A percentile compares a stretch with the other conserved stretches of the same genome.
Evolutionary conservation across 2,329 filamentous ascomycete genomes (phyloP).

Genomic region (Aureobasidium leucospermi): DNA sequence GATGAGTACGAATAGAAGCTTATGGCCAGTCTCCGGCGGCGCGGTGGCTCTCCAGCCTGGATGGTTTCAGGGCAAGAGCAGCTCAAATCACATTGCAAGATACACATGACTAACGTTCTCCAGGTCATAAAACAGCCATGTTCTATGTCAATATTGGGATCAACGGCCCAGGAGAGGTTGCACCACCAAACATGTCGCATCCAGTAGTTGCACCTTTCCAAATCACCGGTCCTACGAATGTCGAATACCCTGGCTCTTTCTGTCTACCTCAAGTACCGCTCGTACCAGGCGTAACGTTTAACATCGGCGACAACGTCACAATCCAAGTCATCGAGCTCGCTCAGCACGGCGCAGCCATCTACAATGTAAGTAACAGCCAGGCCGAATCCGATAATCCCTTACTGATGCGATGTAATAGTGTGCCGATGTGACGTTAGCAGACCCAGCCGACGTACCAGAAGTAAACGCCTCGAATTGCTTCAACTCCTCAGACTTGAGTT

Average conservation of each 20-base stretch:
- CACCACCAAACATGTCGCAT: constrained; percentile 81
- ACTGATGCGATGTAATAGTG: constrained; percentile 52
- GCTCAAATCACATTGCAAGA: not conserved
- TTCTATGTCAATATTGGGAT: constrained; percentile 90
- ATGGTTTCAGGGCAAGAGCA: constrained; percentile 65
- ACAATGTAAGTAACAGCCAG: constrained; percentile 52
- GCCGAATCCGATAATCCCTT: too few species aligned
- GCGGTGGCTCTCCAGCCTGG: constrained; percentile 87
- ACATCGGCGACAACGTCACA: constrained; percentile 79
- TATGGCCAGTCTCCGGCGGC: constrained; percentile 82
- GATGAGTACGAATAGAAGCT: constrained; percentile 67
- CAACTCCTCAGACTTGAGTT: constrained; percentile 71
- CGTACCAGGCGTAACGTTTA: constrained; percentile 62
- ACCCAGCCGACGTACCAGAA: constrained; percentile 64
- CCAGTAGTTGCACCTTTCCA: constrained; percentile 75
- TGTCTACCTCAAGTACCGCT: constrained; percentile 86
- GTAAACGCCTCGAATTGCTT: constrained; percentile 82
- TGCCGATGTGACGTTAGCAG: constrained; percentile 87
- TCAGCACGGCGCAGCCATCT: constrained; percentile 74
- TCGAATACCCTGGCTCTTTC: constrained; percentile 68
- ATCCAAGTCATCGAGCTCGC: constrained; percentile 83
- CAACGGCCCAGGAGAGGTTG: constrained; percentile 35
- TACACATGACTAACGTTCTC: not conserved
- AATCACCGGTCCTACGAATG: constrained; percentile 71
- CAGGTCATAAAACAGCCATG: constrained; percentile 65